Conservation (phyloP, 805 yeast species). For the Debaryomyces castellii region DNA sequence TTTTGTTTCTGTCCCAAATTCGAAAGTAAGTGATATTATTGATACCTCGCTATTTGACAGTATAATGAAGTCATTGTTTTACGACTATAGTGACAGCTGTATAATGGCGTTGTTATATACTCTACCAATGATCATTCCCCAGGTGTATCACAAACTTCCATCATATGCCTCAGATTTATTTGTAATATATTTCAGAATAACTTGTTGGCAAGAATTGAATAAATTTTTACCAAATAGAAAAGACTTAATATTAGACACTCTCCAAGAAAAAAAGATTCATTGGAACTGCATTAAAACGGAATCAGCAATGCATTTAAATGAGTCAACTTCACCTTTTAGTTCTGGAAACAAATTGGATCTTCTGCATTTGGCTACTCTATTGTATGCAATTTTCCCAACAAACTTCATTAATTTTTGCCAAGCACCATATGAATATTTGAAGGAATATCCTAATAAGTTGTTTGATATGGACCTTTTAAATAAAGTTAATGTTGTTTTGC, state of each 20-base stretch:
- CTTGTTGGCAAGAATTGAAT: constrained; percentile 21
- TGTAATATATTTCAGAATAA: constrained; percentile 43
- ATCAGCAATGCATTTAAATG: too few relatives aligned
- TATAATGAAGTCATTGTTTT: constrained; percentile 36
- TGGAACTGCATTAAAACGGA: constrained; percentile 21
- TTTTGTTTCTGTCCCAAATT: constrained; percentile 26
- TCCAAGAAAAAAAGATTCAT: constrained; percentile 5
- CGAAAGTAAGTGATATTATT: constrained; percentile 26
- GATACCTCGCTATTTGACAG: constrained; percentile 35
- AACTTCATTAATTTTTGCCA: constrained; percentile 44
- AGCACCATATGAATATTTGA: constrained; percentile 37
- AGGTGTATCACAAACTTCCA: constrained; percentile 34
- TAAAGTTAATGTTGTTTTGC: not conserved
- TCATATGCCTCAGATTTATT: constrained; percentile 40
- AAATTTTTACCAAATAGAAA: constrained; percentile 10
- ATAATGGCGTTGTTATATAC: constrained; percentile 34
- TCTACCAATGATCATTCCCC: constrained; percentile 41
- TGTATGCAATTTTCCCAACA: constrained; percentile 60
- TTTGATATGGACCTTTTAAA: constrained; percentile 11
- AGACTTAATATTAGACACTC: constrained; percentile 4
- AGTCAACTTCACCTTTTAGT: constrained; percentile 8
- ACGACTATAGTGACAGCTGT: constrained; percentile 41
- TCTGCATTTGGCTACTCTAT: constrained; percentile 42
- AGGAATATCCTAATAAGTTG: constrained; percentile 11
- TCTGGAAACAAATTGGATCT: constrained; percentile 25